Evolutionary conservation across 495 filamentous ascomycete species (phyloP).

Genomic region (Parathielavia appendiculata): DNA sequence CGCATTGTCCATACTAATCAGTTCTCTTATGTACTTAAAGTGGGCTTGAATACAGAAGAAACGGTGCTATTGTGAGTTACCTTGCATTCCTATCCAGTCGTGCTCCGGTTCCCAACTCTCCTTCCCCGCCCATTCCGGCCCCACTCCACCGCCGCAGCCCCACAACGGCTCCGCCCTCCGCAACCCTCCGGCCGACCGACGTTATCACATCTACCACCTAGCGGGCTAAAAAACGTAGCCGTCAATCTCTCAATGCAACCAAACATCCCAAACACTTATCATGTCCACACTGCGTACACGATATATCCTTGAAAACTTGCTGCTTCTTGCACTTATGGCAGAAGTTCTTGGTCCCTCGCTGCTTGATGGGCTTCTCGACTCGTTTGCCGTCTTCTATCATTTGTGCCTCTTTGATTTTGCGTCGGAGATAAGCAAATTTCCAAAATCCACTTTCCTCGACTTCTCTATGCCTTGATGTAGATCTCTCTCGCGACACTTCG

Average conservation of each 20-base stretch:
- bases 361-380: conserved; percentile 1
- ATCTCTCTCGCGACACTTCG: conserved; percentile 3
- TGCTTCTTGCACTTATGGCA: not conserved
- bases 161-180: not conserved
- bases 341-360: not conserved
- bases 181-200: not conserved
- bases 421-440: not conserved
- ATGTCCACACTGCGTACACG: not conserved
- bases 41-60: not conserved
- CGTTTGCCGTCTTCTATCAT: conserved; percentile 4
- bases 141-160: not conserved
- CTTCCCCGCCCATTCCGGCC: not conserved
- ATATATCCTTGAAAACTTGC: conserved; percentile 1
- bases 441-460: not conserved
- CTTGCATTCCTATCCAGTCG: not conserved
- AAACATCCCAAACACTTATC: not conserved
- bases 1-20: too few relatives aligned
- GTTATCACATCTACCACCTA: too few relatives aligned
- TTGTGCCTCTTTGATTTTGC: not conserved
- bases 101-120: not conserved
- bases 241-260: not conserved
- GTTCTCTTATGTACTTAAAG: too few relatives aligned
- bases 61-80: not conserved
- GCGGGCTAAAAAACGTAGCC: not conserved
- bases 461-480: conserved; percentile 3